Conservation (phyloP, 768 basidiomycete species). For the Suillus subaureus region DNA sequence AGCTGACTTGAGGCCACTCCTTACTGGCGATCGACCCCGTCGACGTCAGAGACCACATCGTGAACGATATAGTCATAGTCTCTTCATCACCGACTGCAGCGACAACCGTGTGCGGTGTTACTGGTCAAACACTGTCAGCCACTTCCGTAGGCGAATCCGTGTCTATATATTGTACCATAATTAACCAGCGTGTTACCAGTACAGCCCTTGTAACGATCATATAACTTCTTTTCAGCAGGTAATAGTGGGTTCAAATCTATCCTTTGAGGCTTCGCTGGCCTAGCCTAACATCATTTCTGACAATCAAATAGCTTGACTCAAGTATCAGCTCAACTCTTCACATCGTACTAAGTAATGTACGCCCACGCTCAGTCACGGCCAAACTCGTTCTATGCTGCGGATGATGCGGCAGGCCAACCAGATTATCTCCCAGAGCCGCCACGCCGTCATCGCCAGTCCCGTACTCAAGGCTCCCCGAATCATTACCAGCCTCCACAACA, state of each 20-base stretch:
- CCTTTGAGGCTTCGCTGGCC: not conserved
- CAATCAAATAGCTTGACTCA: slow-evolving; percentile 1
- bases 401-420: slow-evolving; percentile 13
- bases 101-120: slow-evolving; percentile 8
- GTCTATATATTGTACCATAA: not conserved
- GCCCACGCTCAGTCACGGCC: slow-evolving; percentile 36
- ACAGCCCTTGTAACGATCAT: not conserved
- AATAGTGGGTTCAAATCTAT: not conserved
- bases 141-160: not conserved
- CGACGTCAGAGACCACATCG: slow-evolving; percentile 1
- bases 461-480: slow-evolving; percentile 20
- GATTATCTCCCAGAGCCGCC: slow-evolving; percentile 16
- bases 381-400: slow-evolving; percentile 37
- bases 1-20: slow-evolving; percentile 2
- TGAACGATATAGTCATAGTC: not conserved
- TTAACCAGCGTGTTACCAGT: not conserved
- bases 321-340: not conserved
- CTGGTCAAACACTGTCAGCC: slow-evolving; percentile 3
- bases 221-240: not conserved
- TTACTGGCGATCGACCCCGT: slow-evolving; percentile 5
- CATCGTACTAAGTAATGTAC: slow-evolving; percentile 25
- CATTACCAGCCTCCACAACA: slow-evolving; percentile 20
- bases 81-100: not conserved
- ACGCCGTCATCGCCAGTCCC: slow-evolving; percentile 23
- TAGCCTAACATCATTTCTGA: not conserved